Evolutionary conservation across 805 yeast genomes (phyloP), one percentile per base, ranked within the genome.

Genomic region (Candida stauntonica): DNA sequence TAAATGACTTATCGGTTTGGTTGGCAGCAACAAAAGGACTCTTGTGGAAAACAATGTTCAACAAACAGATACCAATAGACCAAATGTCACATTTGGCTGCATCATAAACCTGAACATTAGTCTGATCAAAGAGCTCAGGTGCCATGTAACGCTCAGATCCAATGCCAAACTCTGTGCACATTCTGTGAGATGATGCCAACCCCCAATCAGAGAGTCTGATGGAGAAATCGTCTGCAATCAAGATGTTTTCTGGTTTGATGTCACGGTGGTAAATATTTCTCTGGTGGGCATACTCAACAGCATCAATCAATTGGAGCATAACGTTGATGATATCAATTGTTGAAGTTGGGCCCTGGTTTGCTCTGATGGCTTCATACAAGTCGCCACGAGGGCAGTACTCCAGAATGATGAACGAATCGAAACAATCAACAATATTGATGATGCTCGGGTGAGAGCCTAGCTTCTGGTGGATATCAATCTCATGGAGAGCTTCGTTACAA

Each of bases 91-190:
- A 81, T 60, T 84, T 81, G 16, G 80, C 77, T 7, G 95, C 86
- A 51, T 82, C 83, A 58, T 88, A 89, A 30, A 70, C 66, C 26
- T 74, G 75, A 34, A 77, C 63, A 30, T 63, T 60, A 32, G 66
- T 64, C 20, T 62, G 59, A 26, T 87, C 95, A 55, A 87, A 81
- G 41, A 87, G 63, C 57, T 88, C 97, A 1, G 97, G 97, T 0
- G 96, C 94, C 97, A 88, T 88, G 61, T 88, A 88, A 45, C 95
- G 71, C 62, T 86, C 95, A 38, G 86, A 77, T 17, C 96, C 96
- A 42, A 86, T 84, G 45, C 86, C 95, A 58, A 87, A 84, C 54
- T 86, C 88, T 26, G 75, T 63, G 51, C 86, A 79, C 32, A 64
- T 61, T 33, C 66, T 64, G 23, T 59, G 54, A 6, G 60, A 60